Percentiles rank a stretch among this genome's conserved stretches.
Evolutionary conservation across 257 asterid species (phyloP).

Genomic region (Solanum tarijense): DNA sequence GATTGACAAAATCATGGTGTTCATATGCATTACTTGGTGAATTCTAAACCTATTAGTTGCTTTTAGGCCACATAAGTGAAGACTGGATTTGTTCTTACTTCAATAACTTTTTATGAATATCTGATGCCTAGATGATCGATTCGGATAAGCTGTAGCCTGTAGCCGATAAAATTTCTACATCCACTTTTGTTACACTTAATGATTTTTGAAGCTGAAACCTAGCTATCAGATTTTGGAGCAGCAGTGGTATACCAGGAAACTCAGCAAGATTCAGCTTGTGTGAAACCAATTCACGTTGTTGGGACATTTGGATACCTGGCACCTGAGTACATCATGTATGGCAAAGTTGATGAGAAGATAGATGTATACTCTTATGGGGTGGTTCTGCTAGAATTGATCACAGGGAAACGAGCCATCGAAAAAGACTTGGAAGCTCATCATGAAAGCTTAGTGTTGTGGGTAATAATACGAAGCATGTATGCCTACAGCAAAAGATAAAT

Average conservation of each 20-base stretch:
- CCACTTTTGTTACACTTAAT: not conserved
- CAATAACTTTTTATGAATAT: not conserved
- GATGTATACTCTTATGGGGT: conserved; percentile 84
- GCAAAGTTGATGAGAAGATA: conserved; percentile 77
- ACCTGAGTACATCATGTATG: conserved; percentile 79
- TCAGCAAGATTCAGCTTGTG: conserved; percentile 16
- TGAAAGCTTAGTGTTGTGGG: conserved; percentile 71
- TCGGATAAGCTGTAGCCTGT: not conserved
- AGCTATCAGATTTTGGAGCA: conserved; percentile 76
- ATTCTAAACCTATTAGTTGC: not conserved
- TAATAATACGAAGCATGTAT: conserved; percentile 8
- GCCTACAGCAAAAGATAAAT: not conserved
- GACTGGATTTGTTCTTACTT: not conserved
- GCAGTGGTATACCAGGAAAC: conserved; percentile 32
- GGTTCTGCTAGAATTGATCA: conserved; percentile 67
- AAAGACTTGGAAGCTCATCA: conserved; percentile 26
- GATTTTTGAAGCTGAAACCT: not conserved
- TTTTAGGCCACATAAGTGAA: not conserved
- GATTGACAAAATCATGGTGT: not conserved
- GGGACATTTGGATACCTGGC: conserved; percentile 70
- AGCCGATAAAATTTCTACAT: not conserved
- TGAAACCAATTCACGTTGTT: conserved; percentile 34
- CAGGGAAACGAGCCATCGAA: conserved; percentile 61
- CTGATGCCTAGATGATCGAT: not conserved
- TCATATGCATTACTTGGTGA: not conserved